A percentile compares a stretch with the other conserved stretches of the same genome.
phyloP scores from a whole-genome alignment of 2,329 filamentous ascomycete genomes.

The Sporothrix sp. region DNA sequence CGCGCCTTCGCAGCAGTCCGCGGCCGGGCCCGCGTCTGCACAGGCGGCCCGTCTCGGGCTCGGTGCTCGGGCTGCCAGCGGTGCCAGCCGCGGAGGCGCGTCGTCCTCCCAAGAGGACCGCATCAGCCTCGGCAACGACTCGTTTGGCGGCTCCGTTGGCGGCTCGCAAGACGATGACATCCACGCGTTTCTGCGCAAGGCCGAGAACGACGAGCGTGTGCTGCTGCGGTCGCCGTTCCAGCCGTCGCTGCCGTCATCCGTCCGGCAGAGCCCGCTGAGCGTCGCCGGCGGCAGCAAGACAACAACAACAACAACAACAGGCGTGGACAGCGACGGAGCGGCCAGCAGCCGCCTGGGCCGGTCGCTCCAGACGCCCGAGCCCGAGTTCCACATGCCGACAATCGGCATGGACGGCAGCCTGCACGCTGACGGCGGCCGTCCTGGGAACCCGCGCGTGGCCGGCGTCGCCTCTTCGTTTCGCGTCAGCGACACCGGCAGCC shows the following conservation, averaged over 20 bases:
- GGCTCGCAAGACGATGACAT: constrained; percentile 47
- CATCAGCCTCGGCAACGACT: constrained; percentile 22
- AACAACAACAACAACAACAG: constrained; percentile 4
- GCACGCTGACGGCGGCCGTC: constrained; percentile 13
- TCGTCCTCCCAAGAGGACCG: neutral
- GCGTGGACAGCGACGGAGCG: neutral
- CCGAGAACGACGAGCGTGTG: constrained; percentile 47
- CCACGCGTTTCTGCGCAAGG: constrained; percentile 41
- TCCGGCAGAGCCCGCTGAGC: constrained; percentile 23
- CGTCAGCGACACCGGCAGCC: constrained; percentile 15
- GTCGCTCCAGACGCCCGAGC: constrained; percentile 35
- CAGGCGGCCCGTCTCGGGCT: neutral
- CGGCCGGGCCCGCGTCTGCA: neutral
- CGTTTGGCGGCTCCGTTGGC: constrained; percentile 30
- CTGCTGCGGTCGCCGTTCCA: constrained; percentile 46
- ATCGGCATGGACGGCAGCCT: constrained; percentile 30
- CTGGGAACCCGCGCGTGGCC: constrained; percentile 19
- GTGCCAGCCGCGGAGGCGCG: neutral
- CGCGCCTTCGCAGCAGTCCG: constrained; percentile 33
- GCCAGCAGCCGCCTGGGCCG: neutral
- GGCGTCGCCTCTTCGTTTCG: constrained; percentile 14
- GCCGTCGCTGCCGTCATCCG: constrained; percentile 37
- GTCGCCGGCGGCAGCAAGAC: constrained; percentile 10
- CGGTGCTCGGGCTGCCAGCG: neutral
- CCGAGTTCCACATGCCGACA: constrained; percentile 44